Evolutionary conservation across 2,329 filamentous ascomycete genomes (phyloP).

Genomic region (Hirsutella rhossiliensis): DNA sequence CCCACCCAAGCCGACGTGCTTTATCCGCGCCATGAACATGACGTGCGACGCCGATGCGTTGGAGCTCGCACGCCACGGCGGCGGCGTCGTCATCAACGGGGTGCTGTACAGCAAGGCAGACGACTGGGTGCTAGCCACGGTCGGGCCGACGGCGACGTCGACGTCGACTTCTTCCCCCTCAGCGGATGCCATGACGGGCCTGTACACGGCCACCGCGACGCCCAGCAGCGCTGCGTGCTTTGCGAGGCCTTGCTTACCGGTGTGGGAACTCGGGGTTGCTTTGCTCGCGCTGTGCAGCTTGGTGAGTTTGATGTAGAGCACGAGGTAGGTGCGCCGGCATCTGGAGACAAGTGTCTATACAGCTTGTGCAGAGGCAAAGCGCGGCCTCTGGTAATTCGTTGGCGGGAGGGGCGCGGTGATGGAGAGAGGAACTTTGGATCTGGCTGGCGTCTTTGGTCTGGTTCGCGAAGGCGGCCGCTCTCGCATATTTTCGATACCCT

Average conservation of each 20-base stretch:
- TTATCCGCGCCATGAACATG: constrained; percentile 35
- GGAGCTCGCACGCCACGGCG: constrained; percentile 30
- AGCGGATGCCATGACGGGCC: constrained; percentile 16
- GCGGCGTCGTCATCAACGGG: constrained; percentile 49
- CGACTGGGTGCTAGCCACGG: constrained; percentile 28
- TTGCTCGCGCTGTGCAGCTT: not conserved
- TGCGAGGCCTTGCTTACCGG: not conserved
- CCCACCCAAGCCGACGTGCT: constrained; percentile 44
- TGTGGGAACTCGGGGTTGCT: not conserved
- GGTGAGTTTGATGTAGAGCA: not conserved
- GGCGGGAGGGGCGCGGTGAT: too few species aligned
- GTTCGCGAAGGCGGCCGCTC: too few species aligned
- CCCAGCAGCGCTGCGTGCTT: constrained; percentile 6
- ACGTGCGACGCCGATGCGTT: constrained; percentile 41
- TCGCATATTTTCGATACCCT: too few species aligned
- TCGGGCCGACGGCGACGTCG: constrained; percentile 9
- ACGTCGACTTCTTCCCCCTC: constrained; percentile 5
- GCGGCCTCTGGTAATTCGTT: too few species aligned
- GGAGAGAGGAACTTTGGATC: too few species aligned
- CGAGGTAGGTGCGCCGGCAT: too few species aligned
- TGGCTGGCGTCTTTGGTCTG: too few species aligned
- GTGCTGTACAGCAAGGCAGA: constrained; percentile 33
- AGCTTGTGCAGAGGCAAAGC: too few species aligned
- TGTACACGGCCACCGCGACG: constrained; percentile 23
- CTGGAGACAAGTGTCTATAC: too few species aligned